phyloP scores from a whole-genome alignment of 2,329 filamentous ascomycete genomes.

The Aspergillus fumigatus region DNA sequence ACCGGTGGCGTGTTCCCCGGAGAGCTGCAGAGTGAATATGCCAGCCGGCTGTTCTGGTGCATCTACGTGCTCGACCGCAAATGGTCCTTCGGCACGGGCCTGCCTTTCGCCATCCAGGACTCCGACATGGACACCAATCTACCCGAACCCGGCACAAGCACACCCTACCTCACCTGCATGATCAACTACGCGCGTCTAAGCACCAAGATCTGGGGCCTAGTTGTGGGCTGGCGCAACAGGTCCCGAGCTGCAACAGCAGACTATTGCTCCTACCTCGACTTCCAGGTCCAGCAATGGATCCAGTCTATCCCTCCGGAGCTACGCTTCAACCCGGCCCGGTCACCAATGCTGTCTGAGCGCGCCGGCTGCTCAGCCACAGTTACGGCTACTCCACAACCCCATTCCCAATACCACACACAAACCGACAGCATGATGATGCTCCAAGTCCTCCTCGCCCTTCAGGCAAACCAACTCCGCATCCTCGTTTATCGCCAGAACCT shows the following conservation, averaged over 20 bases:
- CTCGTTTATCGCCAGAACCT: constrained; percentile 44
- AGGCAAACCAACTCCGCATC: constrained; percentile 45
- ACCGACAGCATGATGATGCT: constrained; percentile 38
- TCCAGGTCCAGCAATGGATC: constrained; percentile 44
- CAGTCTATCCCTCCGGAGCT: constrained; percentile 43
- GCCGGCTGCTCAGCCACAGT: neutral
- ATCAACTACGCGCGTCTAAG: constrained; percentile 46
- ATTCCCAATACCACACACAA: constrained; percentile 6
- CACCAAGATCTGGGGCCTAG: constrained; percentile 45
- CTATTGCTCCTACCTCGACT: constrained; percentile 38
- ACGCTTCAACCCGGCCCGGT: constrained; percentile 30
- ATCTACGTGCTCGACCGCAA: constrained; percentile 50
- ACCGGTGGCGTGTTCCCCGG: constrained; percentile 34
- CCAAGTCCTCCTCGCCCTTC: constrained; percentile 42
- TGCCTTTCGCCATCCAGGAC: constrained; percentile 48
- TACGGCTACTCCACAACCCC: neutral
- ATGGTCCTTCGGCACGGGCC: constrained; percentile 50
- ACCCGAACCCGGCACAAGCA: constrained; percentile 39
- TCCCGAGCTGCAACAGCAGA: constrained; percentile 34
- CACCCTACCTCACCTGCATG: constrained; percentile 46
- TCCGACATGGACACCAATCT: constrained; percentile 48
- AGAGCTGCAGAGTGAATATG: constrained; percentile 33
- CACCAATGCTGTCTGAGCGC: constrained; percentile 5
- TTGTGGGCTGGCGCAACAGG: constrained; percentile 35
- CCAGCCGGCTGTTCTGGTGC: constrained; percentile 45